Conservation (phyloP, 495 filamentous ascomycete genomes). For the Xylaria intraflava region DNA sequence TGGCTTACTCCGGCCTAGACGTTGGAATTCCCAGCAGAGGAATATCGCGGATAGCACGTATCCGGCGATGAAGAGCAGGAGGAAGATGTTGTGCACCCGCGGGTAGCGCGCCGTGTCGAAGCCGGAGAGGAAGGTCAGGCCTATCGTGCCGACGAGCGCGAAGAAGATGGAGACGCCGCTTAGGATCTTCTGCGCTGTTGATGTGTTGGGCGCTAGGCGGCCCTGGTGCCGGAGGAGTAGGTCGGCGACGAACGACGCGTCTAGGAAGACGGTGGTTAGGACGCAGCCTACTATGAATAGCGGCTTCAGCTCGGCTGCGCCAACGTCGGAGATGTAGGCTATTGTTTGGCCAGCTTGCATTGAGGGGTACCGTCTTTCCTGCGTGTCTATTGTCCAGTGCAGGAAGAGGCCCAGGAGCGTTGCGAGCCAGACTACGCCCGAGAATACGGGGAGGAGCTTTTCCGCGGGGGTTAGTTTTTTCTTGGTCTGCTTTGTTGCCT, state of each 20-base stretch:
- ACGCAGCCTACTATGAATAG: slow-evolving; percentile 78
- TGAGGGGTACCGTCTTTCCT: slow-evolving; percentile 55
- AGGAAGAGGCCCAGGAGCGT: slow-evolving; percentile 45
- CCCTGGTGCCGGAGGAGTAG: slow-evolving; percentile 74
- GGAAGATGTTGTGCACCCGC: slow-evolving; percentile 64
- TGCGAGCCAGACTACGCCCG: slow-evolving; percentile 73
- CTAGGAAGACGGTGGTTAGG: slow-evolving; percentile 76
- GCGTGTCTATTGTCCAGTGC: slow-evolving; percentile 56
- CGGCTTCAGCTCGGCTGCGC: slow-evolving; percentile 61
- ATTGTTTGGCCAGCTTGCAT: slow-evolving; percentile 63
- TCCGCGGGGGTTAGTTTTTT: neutral
- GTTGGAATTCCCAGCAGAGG: slow-evolving; percentile 82
- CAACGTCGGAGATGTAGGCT: slow-evolving; percentile 85
- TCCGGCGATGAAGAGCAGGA: slow-evolving; percentile 78
- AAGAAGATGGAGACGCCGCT: slow-evolving; percentile 63
- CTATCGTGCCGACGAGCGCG: slow-evolving; percentile 66
- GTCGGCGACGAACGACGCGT: slow-evolving; percentile 74
- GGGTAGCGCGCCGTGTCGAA: slow-evolving; percentile 73
- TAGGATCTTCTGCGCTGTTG: slow-evolving; percentile 59
- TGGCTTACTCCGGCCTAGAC: slow-evolving; percentile 59
- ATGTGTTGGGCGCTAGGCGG: slow-evolving; percentile 63
- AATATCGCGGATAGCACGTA: slow-evolving; percentile 76
- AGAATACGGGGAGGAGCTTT: slow-evolving; percentile 69
- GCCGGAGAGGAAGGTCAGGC: slow-evolving; percentile 72
- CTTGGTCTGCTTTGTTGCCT: neutral